Percentiles rank a stretch among this genome's conserved stretches.
Conservation (phyloP, 352 stramenopile genomes). For the Pseudoperonospora humuli region DNA sequence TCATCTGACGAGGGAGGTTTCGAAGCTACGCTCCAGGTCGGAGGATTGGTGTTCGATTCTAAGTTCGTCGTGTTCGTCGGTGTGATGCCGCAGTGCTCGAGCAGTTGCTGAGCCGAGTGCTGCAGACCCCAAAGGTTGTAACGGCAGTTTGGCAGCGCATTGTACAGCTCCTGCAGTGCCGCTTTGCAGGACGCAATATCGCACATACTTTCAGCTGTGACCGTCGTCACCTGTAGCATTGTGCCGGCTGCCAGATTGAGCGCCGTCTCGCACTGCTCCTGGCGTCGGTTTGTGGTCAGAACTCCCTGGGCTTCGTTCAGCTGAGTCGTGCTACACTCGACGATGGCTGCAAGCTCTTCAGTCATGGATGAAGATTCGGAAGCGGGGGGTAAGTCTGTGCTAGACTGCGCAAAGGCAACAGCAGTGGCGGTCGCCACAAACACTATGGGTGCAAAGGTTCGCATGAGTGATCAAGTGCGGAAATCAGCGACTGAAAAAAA, state of each 20-base stretch:
- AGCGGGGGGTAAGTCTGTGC: constrained; percentile 6
- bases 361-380: constrained; percentile 18
- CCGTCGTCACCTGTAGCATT: constrained; percentile 39
- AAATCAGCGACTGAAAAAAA: constrained; percentile 8
- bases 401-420: constrained; percentile 15
- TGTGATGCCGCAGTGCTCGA: constrained; percentile 44
- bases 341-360: constrained; percentile 26
- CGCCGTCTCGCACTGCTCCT: constrained; percentile 38
- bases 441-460: constrained; percentile 12
- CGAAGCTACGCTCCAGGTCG: constrained; percentile 21
- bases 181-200: constrained; percentile 34
- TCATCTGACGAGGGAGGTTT: constrained; percentile 13
- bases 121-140: constrained; percentile 48
- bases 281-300: constrained; percentile 47
- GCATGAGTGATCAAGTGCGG: constrained; percentile 11
- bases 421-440: constrained; percentile 13
- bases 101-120: constrained; percentile 29
- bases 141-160: constrained; percentile 46
- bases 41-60: constrained; percentile 8
- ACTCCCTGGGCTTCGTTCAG: constrained; percentile 27
- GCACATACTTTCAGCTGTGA: constrained; percentile 34
- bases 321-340: constrained; percentile 37
- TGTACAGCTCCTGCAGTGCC: constrained; percentile 56
- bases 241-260: constrained; percentile 22
- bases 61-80: constrained; percentile 25